Evolutionary conservation across 1,139 yeast species (phyloP).

Genomic region (Suhomyces kunorum): DNA sequence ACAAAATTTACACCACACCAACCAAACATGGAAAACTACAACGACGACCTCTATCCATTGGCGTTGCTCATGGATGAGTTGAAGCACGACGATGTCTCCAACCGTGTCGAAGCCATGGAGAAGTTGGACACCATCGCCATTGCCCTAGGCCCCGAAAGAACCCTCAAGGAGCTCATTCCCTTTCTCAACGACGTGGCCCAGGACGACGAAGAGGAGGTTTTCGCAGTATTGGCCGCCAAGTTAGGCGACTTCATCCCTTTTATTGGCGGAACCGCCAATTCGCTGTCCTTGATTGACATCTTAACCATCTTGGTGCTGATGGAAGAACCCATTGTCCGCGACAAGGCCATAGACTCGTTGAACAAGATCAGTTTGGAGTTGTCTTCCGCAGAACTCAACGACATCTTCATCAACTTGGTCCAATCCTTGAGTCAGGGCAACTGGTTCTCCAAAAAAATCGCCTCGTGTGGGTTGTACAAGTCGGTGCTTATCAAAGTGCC

Average conservation of each 20-base stretch:
- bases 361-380: slow-evolving; percentile 68
- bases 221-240: slow-evolving; percentile 90
- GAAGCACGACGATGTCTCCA: slow-evolving; percentile 89
- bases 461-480: slow-evolving; percentile 87
- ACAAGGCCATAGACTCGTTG: slow-evolving; percentile 86
- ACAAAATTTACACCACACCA: slow-evolving; percentile 6
- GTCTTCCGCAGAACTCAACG: slow-evolving; percentile 64
- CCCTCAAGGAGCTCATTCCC: slow-evolving; percentile 85
- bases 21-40: slow-evolving; percentile 38
- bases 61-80: slow-evolving; percentile 96
- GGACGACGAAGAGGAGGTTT: slow-evolving; percentile 98
- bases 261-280: slow-evolving; percentile 83
- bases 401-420: slow-evolving; percentile 72
- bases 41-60: slow-evolving; percentile 83
- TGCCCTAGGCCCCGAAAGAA: slow-evolving; percentile 93
- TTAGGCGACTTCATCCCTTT: slow-evolving; percentile 81
- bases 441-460: slow-evolving; percentile 94
- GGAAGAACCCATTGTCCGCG: slow-evolving; percentile 98
- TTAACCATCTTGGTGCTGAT: slow-evolving; percentile 85
- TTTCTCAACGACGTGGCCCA: slow-evolving; percentile 83
- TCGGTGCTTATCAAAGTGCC: slow-evolving; percentile 65
- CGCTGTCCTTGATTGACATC: slow-evolving; percentile 79
- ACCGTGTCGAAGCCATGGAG: slow-evolving; percentile 93
- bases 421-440: slow-evolving; percentile 80
- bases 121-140: slow-evolving; percentile 91